Base-by-base conservation (phyloP, 2,329 filamentous ascomycete genomes). In the Penicillium nordicum region DNA sequence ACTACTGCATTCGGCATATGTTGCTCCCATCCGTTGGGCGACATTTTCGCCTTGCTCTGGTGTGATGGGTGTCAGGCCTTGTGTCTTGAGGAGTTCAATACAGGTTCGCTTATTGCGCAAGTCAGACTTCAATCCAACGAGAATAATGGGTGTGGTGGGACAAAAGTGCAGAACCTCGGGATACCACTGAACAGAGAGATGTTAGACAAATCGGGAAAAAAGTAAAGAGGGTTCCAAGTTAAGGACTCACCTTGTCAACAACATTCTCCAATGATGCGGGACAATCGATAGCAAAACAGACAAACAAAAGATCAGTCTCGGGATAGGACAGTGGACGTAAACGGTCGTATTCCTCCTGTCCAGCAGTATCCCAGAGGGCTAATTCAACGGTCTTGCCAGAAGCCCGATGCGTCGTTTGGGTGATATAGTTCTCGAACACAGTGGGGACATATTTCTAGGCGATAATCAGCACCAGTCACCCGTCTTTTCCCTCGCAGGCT, bases 381-480 rank as follows among this genome's bases (percentile, higher is more conserved):
- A 99, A 85, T 79, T 99, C 94, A 65, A 99, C 92, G 56, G 88
- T 92, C 82, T 97, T 97, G 71, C 93, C 92, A 12, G 88, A 90
- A 43, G 87, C 85, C 63, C 87, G 85, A 78, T 99, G 94, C 58
- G 87, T 89, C 55, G 93, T 95, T 75, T 96, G 93, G 53, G 94
- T 97, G 78, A 99, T 97, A 84, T 99, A 99, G 81, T 99, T 99
- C 73, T 99, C 94, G 75, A 99, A 99, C 50, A 99, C 94, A 2
- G 94, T 99, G 4, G 94, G 94, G 40, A 99, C 94, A 70, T 99
- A 99, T 97, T 97, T 97, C 94, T 99, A 47, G 25, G 23, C 18
- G 9, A 21, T 45, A 42, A 30, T 63, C 40, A 55, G 40, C n/a
- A 34, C 8, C 12, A 29, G 9, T 14, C 2, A 47, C 10, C 14